Percentiles rank a stretch among this genome's conserved stretches.
Evolutionary conservation across 352 stramenopile genomes (phyloP).

Genomic region (Phytophthora ohioensis): DNA sequence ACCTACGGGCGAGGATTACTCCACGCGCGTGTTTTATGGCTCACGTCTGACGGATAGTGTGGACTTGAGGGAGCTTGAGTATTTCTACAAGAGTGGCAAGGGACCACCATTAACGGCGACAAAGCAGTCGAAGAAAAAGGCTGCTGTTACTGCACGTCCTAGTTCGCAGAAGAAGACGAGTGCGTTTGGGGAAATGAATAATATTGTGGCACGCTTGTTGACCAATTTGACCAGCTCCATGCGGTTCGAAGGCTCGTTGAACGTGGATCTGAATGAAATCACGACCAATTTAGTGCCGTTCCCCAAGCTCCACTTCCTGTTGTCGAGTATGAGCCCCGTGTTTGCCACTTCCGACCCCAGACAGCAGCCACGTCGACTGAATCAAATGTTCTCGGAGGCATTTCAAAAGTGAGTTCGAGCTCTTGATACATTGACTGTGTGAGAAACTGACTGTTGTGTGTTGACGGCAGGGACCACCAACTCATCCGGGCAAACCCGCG

Average conservation of each 20-base stretch:
- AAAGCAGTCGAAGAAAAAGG: constrained; percentile 42
- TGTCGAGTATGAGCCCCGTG: constrained; percentile 85
- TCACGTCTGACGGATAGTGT: constrained; percentile 58
- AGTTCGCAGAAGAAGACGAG: constrained; percentile 32
- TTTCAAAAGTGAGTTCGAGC: constrained; percentile 60
- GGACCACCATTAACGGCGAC: constrained; percentile 3
- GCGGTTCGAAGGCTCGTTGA: constrained; percentile 98
- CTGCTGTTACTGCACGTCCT: not conserved
- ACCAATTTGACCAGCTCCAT: constrained; percentile 99
- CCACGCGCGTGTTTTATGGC: constrained; percentile 35
- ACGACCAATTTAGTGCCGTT: constrained; percentile 99
- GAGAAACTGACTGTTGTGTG: constrained; percentile 16
- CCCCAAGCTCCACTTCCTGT: constrained; percentile 98
- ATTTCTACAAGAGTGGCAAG: constrained; percentile 58
- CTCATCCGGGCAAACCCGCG: constrained; percentile 79
- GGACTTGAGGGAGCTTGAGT: constrained; percentile 56
- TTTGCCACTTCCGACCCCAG: constrained; percentile 54
- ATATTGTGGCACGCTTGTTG: constrained; percentile 97
- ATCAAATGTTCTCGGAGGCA: constrained; percentile 74
- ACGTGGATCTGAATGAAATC: constrained; percentile 99
- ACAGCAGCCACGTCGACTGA: constrained; percentile 61
- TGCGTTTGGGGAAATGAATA: constrained; percentile 99
- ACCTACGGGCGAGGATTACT: constrained; percentile 6
- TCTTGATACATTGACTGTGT: not conserved
- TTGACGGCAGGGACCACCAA: constrained; percentile 67